A percentile compares a stretch with the other conserved stretches of the same genome.
Evolutionary conservation across 345 rosid species (phyloP).

Genomic region (Reutealis trisperma): DNA sequence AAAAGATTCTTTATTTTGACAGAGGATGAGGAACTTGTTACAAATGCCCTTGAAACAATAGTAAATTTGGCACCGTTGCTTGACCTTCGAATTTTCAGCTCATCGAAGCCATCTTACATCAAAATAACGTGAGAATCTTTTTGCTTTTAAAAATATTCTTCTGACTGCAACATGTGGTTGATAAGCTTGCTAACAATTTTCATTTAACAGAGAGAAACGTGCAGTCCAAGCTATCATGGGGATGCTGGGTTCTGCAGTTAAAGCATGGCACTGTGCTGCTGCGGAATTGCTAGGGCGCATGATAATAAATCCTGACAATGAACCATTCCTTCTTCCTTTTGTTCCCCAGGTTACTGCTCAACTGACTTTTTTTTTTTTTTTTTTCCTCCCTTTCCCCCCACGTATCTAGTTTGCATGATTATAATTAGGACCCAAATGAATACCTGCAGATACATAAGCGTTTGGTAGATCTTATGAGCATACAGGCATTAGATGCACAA

Average conservation of each 20-base stretch:
- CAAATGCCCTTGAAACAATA: slow-evolving; percentile 87
- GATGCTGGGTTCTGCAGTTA: slow-evolving; percentile 69
- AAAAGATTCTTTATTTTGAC: slow-evolving; percentile 32
- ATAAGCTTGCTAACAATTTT: slow-evolving; percentile 26
- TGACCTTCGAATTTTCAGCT: slow-evolving; percentile 93
- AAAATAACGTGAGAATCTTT: slow-evolving; percentile 66
- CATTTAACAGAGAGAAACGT: slow-evolving; percentile 68
- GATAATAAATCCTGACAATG: slow-evolving; percentile 96
- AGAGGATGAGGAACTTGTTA: slow-evolving; percentile 98
- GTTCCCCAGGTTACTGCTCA: slow-evolving; percentile 64
- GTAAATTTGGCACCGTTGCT: slow-evolving; percentile 92
- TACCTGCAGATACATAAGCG: slow-evolving; percentile 82
- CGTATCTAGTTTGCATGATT: background rate
- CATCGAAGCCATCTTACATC: slow-evolving; percentile 72
- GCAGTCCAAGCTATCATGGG: slow-evolving; percentile 92
- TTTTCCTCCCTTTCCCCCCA: background rate
- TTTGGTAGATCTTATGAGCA: slow-evolving; percentile 82
- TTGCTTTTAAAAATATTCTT: slow-evolving; percentile 8
- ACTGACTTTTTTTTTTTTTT: background rate
- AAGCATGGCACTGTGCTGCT: slow-evolving; percentile 97
- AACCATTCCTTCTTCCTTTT: slow-evolving; percentile 85
- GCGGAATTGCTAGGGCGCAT: slow-evolving; percentile 90
- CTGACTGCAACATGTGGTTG: slow-evolving; percentile 15
- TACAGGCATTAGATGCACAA: slow-evolving; percentile 80
- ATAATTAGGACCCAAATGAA: background rate